Percentiles rank a stretch among this genome's conserved stretches.
Conservation (phyloP, 345 rosid genomes). For the Rhodamnia argentea region DNA sequence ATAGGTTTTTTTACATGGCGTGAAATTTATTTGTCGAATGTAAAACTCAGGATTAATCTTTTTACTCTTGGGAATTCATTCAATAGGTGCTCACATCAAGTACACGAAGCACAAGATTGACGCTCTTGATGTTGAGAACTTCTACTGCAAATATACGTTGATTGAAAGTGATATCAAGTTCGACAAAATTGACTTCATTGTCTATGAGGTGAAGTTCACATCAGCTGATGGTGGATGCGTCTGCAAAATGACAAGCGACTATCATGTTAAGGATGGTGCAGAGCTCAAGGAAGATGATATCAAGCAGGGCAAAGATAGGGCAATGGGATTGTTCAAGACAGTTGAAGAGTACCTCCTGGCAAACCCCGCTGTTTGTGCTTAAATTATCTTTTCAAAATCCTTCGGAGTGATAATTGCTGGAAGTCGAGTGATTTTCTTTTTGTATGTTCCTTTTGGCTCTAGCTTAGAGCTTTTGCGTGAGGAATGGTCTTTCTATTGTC, state of each 20-base stretch:
- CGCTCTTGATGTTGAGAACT: not conserved
- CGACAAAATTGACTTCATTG: not conserved
- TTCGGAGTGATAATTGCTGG: not conserved
- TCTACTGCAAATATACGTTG: not conserved
- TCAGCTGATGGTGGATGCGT: not conserved
- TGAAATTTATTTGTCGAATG: not conserved
- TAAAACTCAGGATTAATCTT: not conserved
- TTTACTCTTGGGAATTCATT: not conserved
- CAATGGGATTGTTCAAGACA: slow-evolving; percentile 4
- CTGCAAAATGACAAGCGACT: slow-evolving; percentile 1
- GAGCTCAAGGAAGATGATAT: slow-evolving; percentile 10
- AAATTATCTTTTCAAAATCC: not conserved
- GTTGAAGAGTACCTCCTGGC: slow-evolving; percentile 8
- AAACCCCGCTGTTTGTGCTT: slow-evolving; percentile 3
- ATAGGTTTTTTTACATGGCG: not conserved
- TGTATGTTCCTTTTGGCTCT: too few species aligned
- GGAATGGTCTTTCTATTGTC: too few species aligned
- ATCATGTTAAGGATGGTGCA: not conserved
- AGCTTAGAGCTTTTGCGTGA: too few species aligned
- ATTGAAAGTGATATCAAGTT: not conserved
- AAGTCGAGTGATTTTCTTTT: too few species aligned
- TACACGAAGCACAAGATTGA: slow-evolving; percentile 1
- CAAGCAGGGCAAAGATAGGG: slow-evolving; percentile 1
- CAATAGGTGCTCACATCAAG: not conserved
- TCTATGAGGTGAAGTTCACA: not conserved